Evolutionary conservation across 768 basidiomycete species (phyloP), one percentile per base, ranked within the genome.

Genomic region (Trametes gibbosa): DNA sequence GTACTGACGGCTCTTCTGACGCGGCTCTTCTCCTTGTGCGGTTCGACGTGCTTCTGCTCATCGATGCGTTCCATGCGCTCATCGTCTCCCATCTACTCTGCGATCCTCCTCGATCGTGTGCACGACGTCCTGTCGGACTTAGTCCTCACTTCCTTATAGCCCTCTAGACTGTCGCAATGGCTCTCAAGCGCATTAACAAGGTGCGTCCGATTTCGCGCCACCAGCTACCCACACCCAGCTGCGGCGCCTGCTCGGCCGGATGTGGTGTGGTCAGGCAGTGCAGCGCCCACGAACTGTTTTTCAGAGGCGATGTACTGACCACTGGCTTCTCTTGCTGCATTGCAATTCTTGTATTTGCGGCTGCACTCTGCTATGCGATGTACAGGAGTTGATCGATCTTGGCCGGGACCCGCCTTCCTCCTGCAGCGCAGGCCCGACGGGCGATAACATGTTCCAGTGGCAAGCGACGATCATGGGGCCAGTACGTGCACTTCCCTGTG

Each of bases 401-500:
- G 95, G 95, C 54, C 95, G 95, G 72, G 97, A 99, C 81, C 97
- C 97, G 75, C 97, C 97, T 67, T 95, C 95, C 53, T 98, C 97
- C 57, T 99, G 97, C 88, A 95, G 93, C 69, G 97, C 97, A 68
- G 97, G 97, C 53, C 97, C 97, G 43, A 94, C 90, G 61, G 93
- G 93, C 53, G 95, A 98, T 73, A 95, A 98, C 77, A 88, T 98
- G 87, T 99, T 98, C 82, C 87, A 94, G 73, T 98, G 95, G 96
- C 95, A 98, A 75, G 96, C 96, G 61, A 98, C 96, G 66, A 98
- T 98, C 74, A 98, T 98, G 96, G 96, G 96, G 42, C 96, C 96
- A 58, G 95, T 96, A 70, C 74, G 95, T 80, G 37, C 9, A 47
- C 51, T 52, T 46, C 29, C 24, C 37, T 42, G 6, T 50, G 54